Conservation (phyloP, 441 rosid genomes). For the Dalechampia spathulata region DNA sequence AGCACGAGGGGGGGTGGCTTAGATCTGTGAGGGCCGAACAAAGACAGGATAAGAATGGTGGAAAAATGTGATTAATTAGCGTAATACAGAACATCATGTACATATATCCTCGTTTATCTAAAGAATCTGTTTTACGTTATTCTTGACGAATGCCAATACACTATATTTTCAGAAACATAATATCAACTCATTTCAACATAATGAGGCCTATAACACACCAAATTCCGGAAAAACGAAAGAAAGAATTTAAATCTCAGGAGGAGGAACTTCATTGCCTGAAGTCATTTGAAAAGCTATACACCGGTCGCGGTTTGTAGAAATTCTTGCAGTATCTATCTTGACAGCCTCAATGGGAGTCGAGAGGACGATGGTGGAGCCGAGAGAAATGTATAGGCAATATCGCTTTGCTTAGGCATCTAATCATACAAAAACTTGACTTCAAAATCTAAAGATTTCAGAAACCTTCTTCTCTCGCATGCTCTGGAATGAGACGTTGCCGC, state of each 20-base stretch:
- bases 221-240: too few relatives aligned
- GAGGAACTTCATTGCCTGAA: constrained; percentile 11
- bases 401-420: constrained; percentile 9
- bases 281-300: not conserved
- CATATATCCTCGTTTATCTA: too few relatives aligned
- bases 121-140: too few relatives aligned
- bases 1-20: too few relatives aligned
- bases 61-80: too few relatives aligned
- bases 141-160: too few relatives aligned
- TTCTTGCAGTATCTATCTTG: not conserved
- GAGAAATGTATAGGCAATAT: not conserved
- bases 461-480: constrained; percentile 34
- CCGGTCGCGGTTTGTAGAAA: not conserved
- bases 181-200: constrained; percentile 12
- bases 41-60: too few relatives aligned
- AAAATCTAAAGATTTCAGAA: constrained; percentile 5
- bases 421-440: constrained; percentile 19
- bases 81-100: too few relatives aligned
- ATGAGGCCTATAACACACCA: constrained; percentile 12
- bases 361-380: constrained; percentile 4
- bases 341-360: not conserved
- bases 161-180: constrained; percentile 9
- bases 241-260: constrained; percentile 13
- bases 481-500: constrained; percentile 60
- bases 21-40: too few relatives aligned